Conservation (phyloP, 1,139 yeast genomes). For the Sugiyamaella neomexicana region DNA sequence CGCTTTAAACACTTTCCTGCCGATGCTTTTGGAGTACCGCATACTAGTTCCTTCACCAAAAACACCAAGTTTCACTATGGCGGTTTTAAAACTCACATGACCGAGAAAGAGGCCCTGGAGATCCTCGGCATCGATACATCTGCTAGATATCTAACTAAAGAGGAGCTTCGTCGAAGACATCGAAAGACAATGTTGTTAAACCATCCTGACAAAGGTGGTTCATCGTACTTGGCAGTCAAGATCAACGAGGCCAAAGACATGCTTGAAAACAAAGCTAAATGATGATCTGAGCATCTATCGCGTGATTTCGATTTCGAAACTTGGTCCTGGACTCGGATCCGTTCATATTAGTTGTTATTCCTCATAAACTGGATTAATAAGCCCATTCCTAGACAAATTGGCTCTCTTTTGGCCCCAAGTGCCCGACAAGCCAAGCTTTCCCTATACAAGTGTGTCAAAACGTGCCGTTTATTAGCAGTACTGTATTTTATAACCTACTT, state of each 20-base stretch:
- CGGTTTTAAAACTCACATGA: conserved; percentile 41
- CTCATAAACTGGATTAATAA: too few species aligned
- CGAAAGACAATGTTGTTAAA: conserved; percentile 63
- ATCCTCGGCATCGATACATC: conserved; percentile 36
- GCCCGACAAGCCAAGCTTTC: too few species aligned
- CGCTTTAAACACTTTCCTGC: conserved; percentile 38
- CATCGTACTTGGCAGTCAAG: conserved; percentile 67
- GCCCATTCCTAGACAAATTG: too few species aligned
- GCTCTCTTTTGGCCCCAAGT: too few species aligned
- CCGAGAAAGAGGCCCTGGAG: conserved; percentile 40
- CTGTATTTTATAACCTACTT: not conserved
- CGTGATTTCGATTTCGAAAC: too few species aligned
- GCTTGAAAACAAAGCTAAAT: conserved; percentile 43
- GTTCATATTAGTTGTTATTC: too few species aligned
- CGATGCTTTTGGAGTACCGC: conserved; percentile 35
- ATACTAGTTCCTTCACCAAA: conserved; percentile 20
- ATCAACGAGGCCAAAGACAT: conserved; percentile 74
- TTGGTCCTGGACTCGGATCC: too few species aligned
- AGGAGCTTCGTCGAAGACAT: conserved; percentile 55
- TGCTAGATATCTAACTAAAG: conserved; percentile 27
- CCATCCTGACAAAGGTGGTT: conserved; percentile 81
- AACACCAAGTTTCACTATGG: conserved; percentile 34
- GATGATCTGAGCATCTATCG: not conserved
- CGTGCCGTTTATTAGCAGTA: not conserved
- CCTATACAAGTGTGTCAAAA: not conserved